phyloP scores from a whole-genome alignment of 2,329 filamentous ascomycete genomes.

The Microthyrium microscopicum region DNA sequence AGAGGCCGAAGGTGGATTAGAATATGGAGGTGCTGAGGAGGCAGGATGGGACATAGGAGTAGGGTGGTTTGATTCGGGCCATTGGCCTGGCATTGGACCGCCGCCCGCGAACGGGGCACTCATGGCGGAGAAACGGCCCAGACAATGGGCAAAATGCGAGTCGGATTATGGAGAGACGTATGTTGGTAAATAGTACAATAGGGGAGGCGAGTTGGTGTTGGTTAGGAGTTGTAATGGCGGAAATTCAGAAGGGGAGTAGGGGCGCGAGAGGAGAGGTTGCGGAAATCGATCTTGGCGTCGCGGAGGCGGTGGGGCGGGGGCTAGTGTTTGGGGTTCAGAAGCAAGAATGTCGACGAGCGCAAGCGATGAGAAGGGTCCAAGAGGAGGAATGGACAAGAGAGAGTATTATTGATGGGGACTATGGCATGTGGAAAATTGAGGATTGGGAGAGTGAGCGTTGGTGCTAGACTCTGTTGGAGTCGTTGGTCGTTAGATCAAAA shows the following conservation, averaged over 20 bases:
- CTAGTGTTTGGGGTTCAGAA: neutral
- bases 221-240: neutral
- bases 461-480: neutral
- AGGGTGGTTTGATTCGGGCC: constrained; percentile 1
- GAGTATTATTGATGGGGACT: neutral
- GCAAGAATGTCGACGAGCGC: neutral
- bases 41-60: neutral
- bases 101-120: constrained; percentile 8
- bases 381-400: neutral
- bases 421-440: neutral
- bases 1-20: neutral
- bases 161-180: neutral
- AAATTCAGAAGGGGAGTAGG: neutral
- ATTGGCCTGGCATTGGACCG: constrained; percentile 2
- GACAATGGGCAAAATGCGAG: neutral
- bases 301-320: neutral
- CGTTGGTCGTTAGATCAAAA: neutral
- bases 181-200: neutral
- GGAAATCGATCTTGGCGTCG: neutral
- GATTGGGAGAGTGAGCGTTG: neutral
- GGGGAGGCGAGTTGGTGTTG: neutral
- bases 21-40: neutral
- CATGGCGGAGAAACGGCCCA: constrained; percentile 2
- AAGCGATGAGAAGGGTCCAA: neutral
- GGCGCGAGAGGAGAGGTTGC: neutral